Evolutionary conservation across 2,329 filamentous ascomycete genomes (phyloP), one percentile per base, ranked within the genome.

Genomic region (Cladophialophora psammophila): DNA sequence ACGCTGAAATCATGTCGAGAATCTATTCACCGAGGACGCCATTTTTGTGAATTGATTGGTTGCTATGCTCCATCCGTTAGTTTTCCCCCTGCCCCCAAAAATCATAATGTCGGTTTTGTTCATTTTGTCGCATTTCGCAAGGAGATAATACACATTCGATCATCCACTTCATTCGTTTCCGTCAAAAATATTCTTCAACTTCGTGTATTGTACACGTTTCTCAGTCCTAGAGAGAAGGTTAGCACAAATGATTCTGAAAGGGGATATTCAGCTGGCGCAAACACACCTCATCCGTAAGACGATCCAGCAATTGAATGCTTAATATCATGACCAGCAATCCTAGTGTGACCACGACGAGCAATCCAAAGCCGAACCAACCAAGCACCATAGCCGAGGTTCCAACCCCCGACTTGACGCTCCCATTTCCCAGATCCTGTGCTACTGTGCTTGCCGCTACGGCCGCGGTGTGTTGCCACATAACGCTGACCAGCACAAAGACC

Each of bases 301-400:
- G 86, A 73, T 88, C 86, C 71, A 97, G 82, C 64, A 97, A 85
- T 73, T 90, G 87, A 77, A 97, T 95, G 81, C 93, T 97, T 78
- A 98, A 82, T 75, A 97, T 97, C 93, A 98, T 98, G 75, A 97
- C 91, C 69, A 99, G 83, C 79, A 98, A 71, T 64, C 94, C 95
- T 75, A 98, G 95, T 57, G 94, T 98, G 61, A 98, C 94, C 69
- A 98, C 90, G 74, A 99, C 96, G 71, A 99, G 85, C 61, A 98
- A 80, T 26, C 92, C 91, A 76, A 99, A 98, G 50, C 92, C 92
- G 80, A 99, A 98, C 95, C 95, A 99, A 66, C 95, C 95, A 76
- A 99, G 85, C 18, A 97, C 92, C 92, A 99, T 98, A 64, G 95
- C 94, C 45, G 90, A 92, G 57, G 92, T 94, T n/a, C 94, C 94